These are phyloP conservation scores for Pezizomycotina sp. DNA, from an alignment of 2,329 filamentous ascomycete genomes.

Conservation along the genomic window DNA sequence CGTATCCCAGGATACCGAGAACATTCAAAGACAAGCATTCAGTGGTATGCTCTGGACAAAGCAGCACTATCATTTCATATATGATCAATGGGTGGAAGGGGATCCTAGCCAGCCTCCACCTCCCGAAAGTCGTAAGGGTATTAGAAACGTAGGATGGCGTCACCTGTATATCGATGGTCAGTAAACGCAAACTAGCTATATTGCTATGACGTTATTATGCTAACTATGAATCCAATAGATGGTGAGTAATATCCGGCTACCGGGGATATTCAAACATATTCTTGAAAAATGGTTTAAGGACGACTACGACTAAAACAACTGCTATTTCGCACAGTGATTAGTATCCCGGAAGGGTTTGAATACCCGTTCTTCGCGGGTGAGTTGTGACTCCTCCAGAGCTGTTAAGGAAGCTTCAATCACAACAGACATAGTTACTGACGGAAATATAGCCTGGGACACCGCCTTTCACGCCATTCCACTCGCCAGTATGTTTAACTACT, in stretches of 20 bases:
- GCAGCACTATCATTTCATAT: conserved; percentile 90
- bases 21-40: conserved; percentile 87
- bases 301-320: no score
- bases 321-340: no score
- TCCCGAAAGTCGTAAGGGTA: conserved; percentile 57
- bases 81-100: conserved; percentile 95
- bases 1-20: conserved; percentile 82
- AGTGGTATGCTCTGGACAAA: conserved; percentile 98
- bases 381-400: neutral
- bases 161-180: conserved; percentile 89
- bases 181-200: no score
- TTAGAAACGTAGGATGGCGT: conserved; percentile 82
- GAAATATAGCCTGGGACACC: conserved; percentile 95
- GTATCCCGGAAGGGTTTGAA: conserved; percentile 97
- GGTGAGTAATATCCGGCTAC: no score
- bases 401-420: neutral
- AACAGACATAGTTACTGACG: conserved; percentile 46
- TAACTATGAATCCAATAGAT: no score
- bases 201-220: no score
- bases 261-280: no score
- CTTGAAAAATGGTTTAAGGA: no score
- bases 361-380: conserved; percentile 63
- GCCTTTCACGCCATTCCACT: conserved; percentile 93
- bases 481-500: no score
- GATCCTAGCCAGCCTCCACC: conserved; percentile 79